Evolutionary conservation across 257 asterid genomes (phyloP), one percentile per base, ranked within the genome.

Genomic region (Eucommia ulmoides): DNA sequence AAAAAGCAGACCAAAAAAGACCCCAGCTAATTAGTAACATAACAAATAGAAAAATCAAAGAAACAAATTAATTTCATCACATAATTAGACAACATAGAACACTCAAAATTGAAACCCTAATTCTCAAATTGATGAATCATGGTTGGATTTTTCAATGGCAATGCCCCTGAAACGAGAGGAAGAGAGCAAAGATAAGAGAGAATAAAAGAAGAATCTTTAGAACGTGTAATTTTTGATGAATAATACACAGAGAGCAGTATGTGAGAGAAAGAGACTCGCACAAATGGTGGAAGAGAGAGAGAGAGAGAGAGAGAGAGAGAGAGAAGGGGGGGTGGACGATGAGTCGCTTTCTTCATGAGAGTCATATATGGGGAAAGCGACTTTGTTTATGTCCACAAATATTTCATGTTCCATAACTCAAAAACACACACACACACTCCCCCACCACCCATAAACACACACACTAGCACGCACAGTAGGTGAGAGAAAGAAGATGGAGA

Each of bases 281-380:
- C 7, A 50, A 29, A 24, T 55, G 24, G 33, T 17, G 12, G 65
- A 55, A 49, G 51, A 55, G 60, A 16, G 15, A 20, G 15, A 5
- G 20, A 16, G 7, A 5, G 8, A 41, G 16, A 59, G 44, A 24
- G n/a, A 33, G 1, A 45, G 33, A 55, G 11, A 41, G 26, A 38
- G 59, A 23, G 63, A 66, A 62, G 44, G 81, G 11, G 51, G 26
- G 50, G 59, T 20, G 63, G 66, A 62, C 45, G 81, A 70, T 5
- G 69, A 58, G 81, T 77, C 84, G 24, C 70, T 77, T 46, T 77
- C 78, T 61, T 59, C 81, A 63, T 77, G 81, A 74, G 79, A 77
- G 65, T 77, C 84, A 70, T 75, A 58, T 56, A 71, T 56, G 72
- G 58, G 81, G 12, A 74, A 62, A 77, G 74, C 57, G 85, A 74